Conservation (phyloP, 495 filamentous ascomycete genomes). For the Aspergillus indologenus region DNA sequence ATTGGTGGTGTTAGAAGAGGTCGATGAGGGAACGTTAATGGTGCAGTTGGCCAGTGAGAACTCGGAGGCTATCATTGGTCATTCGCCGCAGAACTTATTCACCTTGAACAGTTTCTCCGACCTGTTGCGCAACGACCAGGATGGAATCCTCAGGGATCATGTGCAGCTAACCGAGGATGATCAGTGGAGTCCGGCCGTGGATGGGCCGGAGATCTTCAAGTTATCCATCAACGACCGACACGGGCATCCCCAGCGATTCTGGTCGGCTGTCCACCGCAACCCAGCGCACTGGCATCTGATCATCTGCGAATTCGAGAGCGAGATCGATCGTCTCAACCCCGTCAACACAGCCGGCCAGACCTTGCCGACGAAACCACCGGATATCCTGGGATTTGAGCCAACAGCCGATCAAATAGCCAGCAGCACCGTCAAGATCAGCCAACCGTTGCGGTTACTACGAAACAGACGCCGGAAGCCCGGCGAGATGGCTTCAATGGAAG, state of each 20-base stretch:
- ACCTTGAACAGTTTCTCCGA: constrained; percentile 70
- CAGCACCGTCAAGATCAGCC: constrained; percentile 64
- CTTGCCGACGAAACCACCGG: constrained; percentile 60
- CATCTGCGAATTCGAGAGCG: constrained; percentile 92
- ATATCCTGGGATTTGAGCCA: constrained; percentile 68
- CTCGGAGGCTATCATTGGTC: constrained; percentile 70
- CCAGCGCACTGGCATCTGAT: constrained; percentile 63
- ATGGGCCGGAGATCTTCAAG: constrained; percentile 86
- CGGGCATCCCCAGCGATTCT: constrained; percentile 61
- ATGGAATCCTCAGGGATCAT: constrained; percentile 79
- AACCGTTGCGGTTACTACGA: constrained; percentile 75
- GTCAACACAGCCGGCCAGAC: constrained; percentile 55
- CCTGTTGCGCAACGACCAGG: constrained; percentile 77
- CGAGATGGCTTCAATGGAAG: constrained; percentile 88
- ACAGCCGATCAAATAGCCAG: constrained; percentile 69
- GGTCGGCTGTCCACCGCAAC: constrained; percentile 84
- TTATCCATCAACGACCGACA: constrained; percentile 60
- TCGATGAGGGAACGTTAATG: constrained; percentile 59
- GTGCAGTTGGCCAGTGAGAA: constrained; percentile 89
- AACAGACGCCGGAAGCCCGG: constrained; percentile 73
- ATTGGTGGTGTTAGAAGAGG: constrained; percentile 72
- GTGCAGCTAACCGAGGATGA: constrained; percentile 87
- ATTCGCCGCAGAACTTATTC: constrained; percentile 76
- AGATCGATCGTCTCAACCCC: constrained; percentile 75
- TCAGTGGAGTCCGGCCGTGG: constrained; percentile 59